Evolutionary conservation across 2,329 filamentous ascomycete genomes (phyloP).

Genomic region (Scleromitrula shiraiana): DNA sequence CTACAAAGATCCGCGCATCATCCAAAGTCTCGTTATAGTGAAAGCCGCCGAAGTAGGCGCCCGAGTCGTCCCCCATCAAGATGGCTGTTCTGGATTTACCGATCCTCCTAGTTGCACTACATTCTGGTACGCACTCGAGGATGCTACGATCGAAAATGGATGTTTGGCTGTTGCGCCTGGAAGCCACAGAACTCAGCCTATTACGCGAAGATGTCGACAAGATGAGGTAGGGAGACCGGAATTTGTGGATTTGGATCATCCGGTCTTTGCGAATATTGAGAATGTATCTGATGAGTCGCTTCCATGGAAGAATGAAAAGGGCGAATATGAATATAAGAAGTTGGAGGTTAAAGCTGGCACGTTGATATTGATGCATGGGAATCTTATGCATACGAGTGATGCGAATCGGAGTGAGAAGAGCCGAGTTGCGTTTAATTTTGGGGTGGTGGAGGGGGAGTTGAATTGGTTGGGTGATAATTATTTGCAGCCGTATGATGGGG

Average conservation of each 20-base stretch:
- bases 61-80: neutral
- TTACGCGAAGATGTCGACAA: neutral
- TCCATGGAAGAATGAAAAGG: neutral
- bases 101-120: neutral
- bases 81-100: slow-evolving; percentile 3
- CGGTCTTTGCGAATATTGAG: neutral
- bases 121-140: slow-evolving; percentile 3
- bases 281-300: neutral
- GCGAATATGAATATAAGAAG: neutral
- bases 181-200: neutral
- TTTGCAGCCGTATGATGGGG: slow-evolving; percentile 1
- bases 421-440: slow-evolving; percentile 1
- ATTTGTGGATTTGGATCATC: neutral
- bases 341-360: slow-evolving; percentile 1
- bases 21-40: slow-evolving; percentile 1
- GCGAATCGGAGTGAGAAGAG: slow-evolving; percentile 1
- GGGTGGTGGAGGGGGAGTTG: neutral
- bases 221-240: neutral
- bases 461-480: neutral
- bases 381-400: slow-evolving; percentile 5
- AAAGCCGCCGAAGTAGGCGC: neutral
- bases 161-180: neutral
- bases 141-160: neutral
- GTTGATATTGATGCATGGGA: slow-evolving; percentile 4
- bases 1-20: neutral